Evolutionary conservation across 2,329 filamentous ascomycete genomes (phyloP), one percentile per base, ranked within the genome.

Genomic region (Endocalyx cinctus): DNA sequence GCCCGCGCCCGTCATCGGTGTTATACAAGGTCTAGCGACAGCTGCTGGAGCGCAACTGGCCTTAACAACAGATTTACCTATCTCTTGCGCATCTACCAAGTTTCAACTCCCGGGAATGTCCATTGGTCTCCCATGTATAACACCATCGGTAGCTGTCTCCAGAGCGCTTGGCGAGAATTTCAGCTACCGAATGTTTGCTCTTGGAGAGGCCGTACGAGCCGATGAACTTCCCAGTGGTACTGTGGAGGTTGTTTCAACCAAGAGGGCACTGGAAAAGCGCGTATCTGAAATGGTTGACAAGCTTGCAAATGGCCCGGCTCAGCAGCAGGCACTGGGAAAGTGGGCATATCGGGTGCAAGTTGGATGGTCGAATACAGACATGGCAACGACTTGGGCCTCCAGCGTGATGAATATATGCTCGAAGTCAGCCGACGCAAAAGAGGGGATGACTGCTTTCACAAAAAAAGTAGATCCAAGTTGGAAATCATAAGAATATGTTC

Each of bases 341-440:
- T 60, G 57, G 56, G 54, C 55, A 1, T 60, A 48, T 31, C 59
- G 55, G 56, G 51, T 54, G 6, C 57, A 59, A 44, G 27, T 47
- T n/a, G 41, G 43, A 2, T n/a, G n/a, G n/a, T n/a, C n/a, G 25
- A 6, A 34, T 56, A 17, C 14, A 30, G 15, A 2, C 20, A 18
- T 1, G 17, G 54, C 54, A 10, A 37, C 40, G 5, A 22, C 29
- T 18, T 59, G 55, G 54, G 50, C 54, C 1, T 48, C 45, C 0
- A 33, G 41, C 12, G 44, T 52, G 2, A 59, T 58, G 56, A 46
- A 45, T 1, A 15, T 54, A 35, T 53, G 58, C 30, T 47, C 53
- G n/a, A 37, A 41, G 14, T 40, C 42, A 8, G 47, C 41, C 15
- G 55, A 59, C 34, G 50, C 54, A 12, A 39, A 29, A 30, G 51